Percentiles rank a stretch among this genome's conserved stretches.
Conservation (phyloP, 345 rosid genomes). For the Linum usitatissimum region DNA sequence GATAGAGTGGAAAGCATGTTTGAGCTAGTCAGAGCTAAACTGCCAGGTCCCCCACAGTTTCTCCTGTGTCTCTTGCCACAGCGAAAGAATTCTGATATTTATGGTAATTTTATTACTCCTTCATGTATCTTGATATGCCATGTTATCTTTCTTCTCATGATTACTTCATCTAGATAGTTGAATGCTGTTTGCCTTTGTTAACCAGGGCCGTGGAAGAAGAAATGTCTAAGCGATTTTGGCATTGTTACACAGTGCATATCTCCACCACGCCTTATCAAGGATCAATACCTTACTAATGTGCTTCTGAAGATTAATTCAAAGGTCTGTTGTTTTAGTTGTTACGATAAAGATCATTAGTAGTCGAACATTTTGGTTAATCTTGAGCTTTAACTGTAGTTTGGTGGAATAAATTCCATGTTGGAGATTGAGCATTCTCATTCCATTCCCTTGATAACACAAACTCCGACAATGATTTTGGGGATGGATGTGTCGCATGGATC, state of each 20-base stretch:
- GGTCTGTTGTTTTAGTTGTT: slow-evolving; percentile 30
- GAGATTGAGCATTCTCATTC: slow-evolving; percentile 38
- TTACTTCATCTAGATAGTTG: neutral
- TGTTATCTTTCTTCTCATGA: neutral
- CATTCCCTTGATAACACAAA: slow-evolving; percentile 47
- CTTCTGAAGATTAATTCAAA: slow-evolving; percentile 83
- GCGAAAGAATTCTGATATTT: slow-evolving; percentile 66
- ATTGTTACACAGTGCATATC: slow-evolving; percentile 75
- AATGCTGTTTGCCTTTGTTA: slow-evolving; percentile 14
- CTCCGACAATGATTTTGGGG: slow-evolving; percentile 87
- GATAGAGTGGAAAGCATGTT: slow-evolving; percentile 75
- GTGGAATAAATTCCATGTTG: slow-evolving; percentile 87
- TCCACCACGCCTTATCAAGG: slow-evolving; percentile 47
- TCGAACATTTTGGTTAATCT: slow-evolving; percentile 1
- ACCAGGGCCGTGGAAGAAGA: slow-evolving; percentile 86
- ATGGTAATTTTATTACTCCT: slow-evolving; percentile 37
- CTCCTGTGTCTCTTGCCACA: slow-evolving; percentile 75
- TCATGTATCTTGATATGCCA: neutral
- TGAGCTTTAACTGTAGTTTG: slow-evolving; percentile 43
- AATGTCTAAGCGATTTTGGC: slow-evolving; percentile 54
- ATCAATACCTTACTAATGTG: slow-evolving; percentile 78
- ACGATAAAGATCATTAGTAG: neutral
- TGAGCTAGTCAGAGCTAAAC: slow-evolving; percentile 43
- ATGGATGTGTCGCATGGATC: slow-evolving; percentile 97
- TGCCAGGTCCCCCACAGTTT: slow-evolving; percentile 45